Evolutionary conservation across 345 rosid genomes (phyloP), one percentile per base, ranked within the genome.

Genomic region (Camelina sativa): DNA sequence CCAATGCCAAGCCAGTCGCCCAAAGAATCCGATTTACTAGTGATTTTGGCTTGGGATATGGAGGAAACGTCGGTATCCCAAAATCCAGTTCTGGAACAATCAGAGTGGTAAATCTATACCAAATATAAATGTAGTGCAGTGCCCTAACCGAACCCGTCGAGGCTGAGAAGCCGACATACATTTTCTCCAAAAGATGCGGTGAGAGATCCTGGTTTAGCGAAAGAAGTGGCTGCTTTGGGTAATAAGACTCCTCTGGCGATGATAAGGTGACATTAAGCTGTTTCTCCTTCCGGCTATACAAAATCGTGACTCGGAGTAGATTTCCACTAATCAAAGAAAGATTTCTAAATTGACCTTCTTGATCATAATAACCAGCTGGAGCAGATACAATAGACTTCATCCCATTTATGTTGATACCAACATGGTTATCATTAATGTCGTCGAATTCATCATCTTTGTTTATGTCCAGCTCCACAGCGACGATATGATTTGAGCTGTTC

Each of bases 81-180:
- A 80, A 69, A 15, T 84, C 80, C 38, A 70, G 66, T 0, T 15
- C 0, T 52, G 69, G 69, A 53, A 66, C 66, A 41, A 83, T 78
- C 7, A 68, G 54, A 28, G n/a, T 22, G 22, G 22, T 66, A 71
- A 66, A 44, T 0, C 0, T 0, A 32, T 19, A 20, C 90, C 91
- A 90, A 3, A 85, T 75, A 37, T 48, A 75, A 32, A 88, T 32
- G 54, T 84, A 86, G 1, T 87, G 89, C 5, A 76, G 25, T 22
- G 84, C 76, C 53, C 66, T 10, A 34, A 77, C 43, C 0, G 80
- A 40, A 0, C 88, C 85, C 0, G 88, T 85, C 0, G 94, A 58
- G 19, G 91, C 84, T 15, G 91, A 48, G 78, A 89, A 83, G 17
- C 94, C 97, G 0, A 82, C 75, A 65, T 81, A 84, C 89, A 86